These are phyloP conservation scores for Xylariaceae sp. DNA, from an alignment of 2,329 filamentous ascomycete genomes.

Conservation along the genomic window DNA sequence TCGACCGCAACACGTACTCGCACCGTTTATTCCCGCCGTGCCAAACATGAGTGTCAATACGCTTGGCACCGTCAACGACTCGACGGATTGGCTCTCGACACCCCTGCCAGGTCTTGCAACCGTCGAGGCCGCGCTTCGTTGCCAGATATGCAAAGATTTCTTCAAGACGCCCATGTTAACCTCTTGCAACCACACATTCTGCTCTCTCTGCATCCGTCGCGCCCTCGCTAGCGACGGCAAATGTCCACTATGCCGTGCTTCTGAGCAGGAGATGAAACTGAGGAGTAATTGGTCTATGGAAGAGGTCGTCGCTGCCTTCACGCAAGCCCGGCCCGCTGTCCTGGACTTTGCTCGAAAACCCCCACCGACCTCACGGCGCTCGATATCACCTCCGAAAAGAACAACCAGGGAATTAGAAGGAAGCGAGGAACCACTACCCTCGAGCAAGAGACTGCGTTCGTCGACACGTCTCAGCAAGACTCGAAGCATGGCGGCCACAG, in stretches of 20 bases:
- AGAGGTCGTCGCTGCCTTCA: slow-evolving; percentile 79
- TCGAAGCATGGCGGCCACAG: slow-evolving; percentile 37
- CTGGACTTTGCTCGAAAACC: slow-evolving; percentile 61
- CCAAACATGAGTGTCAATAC: slow-evolving; percentile 20
- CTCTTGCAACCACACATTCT: slow-evolving; percentile 92
- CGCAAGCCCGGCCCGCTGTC: slow-evolving; percentile 58
- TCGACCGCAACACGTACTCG: not conserved
- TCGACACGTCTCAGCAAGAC: slow-evolving; percentile 49
- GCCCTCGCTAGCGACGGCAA: slow-evolving; percentile 79
- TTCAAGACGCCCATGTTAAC: slow-evolving; percentile 94
- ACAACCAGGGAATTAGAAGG: slow-evolving; percentile 40
- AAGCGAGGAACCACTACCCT: slow-evolving; percentile 25
- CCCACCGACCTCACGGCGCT: slow-evolving; percentile 21
- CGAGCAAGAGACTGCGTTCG: slow-evolving; percentile 51
- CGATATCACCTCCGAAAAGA: slow-evolving; percentile 47
- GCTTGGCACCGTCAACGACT: slow-evolving; percentile 60
- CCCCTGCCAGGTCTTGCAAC: slow-evolving; percentile 62
- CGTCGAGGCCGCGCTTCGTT: slow-evolving; percentile 84
- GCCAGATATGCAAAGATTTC: slow-evolving; percentile 98
- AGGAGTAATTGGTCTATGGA: slow-evolving; percentile 81
- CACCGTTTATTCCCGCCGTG: not conserved
- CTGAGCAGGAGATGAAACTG: slow-evolving; percentile 80
- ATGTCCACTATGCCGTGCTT: slow-evolving; percentile 78
- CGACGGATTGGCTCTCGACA: slow-evolving; percentile 81
- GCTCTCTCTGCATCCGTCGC: slow-evolving; percentile 89